Evolutionary conservation across 1,284 basidiomycete genomes (phyloP), one percentile per base, ranked within the genome.

Genomic region (Moniliella sp.): DNA sequence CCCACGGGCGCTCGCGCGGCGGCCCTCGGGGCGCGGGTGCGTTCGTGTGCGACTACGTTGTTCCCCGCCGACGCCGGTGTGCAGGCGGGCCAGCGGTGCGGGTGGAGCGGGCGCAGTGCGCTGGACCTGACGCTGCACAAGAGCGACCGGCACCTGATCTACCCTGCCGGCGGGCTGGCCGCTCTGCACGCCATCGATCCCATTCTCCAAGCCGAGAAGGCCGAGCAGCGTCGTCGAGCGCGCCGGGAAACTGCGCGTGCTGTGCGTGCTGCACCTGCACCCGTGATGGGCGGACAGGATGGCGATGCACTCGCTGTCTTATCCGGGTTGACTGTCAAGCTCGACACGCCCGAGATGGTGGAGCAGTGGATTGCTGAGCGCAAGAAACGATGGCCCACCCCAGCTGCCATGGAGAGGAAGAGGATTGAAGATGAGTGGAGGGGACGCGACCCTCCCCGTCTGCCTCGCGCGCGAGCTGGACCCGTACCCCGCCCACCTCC

Each of bases 341-440:
- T 59, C 14, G 34, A 48, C 34, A 50, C 52, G 15, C 54, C 54
- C 2, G 48, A 53, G 33, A 44, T 59, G 13, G 40, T 57, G 17
- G 43, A 40, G n/a, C 44, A 57, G 23, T 59, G 56, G 56, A 46
- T 53, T 27, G 37, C 33, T n/a, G 52, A 59, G 33, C 39, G 56
- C 11, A 46, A 47, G 29, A 59, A 59, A 28, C 39, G 56, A 16
- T 59, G 47, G 43, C 56, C 56, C 0, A 56, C 46, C 0, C 37
- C 36, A 7, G 30, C 35, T 0, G 45, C 47, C 7, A 45, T 59
- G 3, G 39, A 43, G 30, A 31, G 50, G 30, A 57, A 57, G 31
- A 18, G 34, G 25, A 31, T 31, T 12, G 46, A 56, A 26, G 35
- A 31, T 14, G 33, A 43, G 15, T 41, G 44, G 30, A 36, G 45